phyloP scores from a whole-genome alignment of 768 basidiomycete species.

The Russula sp. region DNA sequence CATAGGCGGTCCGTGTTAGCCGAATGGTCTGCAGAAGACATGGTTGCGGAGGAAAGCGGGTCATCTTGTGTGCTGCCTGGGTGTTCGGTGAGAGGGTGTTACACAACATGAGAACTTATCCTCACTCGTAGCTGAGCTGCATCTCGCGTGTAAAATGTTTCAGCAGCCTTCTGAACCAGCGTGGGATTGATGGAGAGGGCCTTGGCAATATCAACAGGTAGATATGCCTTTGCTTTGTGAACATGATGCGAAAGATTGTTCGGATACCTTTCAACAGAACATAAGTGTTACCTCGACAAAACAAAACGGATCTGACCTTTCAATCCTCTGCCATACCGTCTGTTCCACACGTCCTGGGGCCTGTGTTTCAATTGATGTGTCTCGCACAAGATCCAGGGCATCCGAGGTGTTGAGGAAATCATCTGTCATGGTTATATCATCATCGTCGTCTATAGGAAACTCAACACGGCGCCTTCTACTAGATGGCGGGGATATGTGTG shows the following conservation, averaged over 20 bases:
- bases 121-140: constrained; percentile 81
- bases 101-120: not conserved
- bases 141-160: constrained; percentile 94
- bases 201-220: constrained; percentile 76
- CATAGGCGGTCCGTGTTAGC: constrained; percentile 90
- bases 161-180: constrained; percentile 81
- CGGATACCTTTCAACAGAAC: constrained; percentile 54
- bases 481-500: constrained; percentile 60
- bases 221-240: constrained; percentile 70
- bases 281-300: constrained; percentile 6
- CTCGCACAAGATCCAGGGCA: constrained; percentile 57
- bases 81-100: not conserved
- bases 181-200: constrained; percentile 57
- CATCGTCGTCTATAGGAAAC: constrained; percentile 50
- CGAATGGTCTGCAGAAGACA: constrained; percentile 54
- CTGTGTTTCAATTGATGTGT: constrained; percentile 46
- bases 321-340: constrained; percentile 64
- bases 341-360: constrained; percentile 59
- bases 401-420: constrained; percentile 54
- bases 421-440: constrained; percentile 35
- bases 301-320: constrained; percentile 39
- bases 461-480: constrained; percentile 42
- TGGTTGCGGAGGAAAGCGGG: constrained; percentile 76
- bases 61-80: constrained; percentile 84
- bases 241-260: constrained; percentile 54